Conservation (phyloP, 2,329 filamentous ascomycete genomes). For the Apiospora marii region DNA sequence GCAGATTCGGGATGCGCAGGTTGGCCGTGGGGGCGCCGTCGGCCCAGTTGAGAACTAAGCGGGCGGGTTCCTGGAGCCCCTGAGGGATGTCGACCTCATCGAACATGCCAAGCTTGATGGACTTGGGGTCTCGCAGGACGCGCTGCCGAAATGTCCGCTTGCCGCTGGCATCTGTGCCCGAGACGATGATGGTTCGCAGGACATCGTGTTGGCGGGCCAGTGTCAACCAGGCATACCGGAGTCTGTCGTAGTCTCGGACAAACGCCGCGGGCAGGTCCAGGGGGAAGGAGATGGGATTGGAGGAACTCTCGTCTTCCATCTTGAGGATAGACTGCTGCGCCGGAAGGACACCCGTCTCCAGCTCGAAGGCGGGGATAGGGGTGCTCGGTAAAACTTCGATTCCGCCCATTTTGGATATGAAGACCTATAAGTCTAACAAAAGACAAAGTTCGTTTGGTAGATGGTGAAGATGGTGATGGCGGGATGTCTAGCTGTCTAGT, state of each 20-base stretch:
- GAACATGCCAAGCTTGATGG: neutral
- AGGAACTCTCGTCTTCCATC: neutral
- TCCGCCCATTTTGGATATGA: neutral
- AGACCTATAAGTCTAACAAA: neutral
- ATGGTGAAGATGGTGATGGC: too few relatives aligned
- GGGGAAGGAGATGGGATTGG: neutral
- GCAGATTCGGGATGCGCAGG: conserved; percentile 1
- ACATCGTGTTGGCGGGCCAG: neutral
- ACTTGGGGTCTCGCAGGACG: neutral
- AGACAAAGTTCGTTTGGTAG: too few relatives aligned
- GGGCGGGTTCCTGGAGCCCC: neutral
- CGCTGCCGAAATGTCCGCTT: neutral
- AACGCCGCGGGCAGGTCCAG: neutral
- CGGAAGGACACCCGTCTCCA: neutral
- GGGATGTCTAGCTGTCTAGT: too few relatives aligned
- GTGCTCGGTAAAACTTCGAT: neutral
- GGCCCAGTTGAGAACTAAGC: conserved; percentile 17
- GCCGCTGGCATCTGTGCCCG: neutral
- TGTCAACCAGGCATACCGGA: neutral
- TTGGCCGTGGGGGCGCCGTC: neutral
- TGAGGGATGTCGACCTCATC: neutral
- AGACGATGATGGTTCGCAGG: neutral
- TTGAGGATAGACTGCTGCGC: conserved; percentile 1
- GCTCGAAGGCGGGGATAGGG: neutral
- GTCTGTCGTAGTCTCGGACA: neutral